Conservation (phyloP, 306 rosid species). For the Benincasa hispida region DNA sequence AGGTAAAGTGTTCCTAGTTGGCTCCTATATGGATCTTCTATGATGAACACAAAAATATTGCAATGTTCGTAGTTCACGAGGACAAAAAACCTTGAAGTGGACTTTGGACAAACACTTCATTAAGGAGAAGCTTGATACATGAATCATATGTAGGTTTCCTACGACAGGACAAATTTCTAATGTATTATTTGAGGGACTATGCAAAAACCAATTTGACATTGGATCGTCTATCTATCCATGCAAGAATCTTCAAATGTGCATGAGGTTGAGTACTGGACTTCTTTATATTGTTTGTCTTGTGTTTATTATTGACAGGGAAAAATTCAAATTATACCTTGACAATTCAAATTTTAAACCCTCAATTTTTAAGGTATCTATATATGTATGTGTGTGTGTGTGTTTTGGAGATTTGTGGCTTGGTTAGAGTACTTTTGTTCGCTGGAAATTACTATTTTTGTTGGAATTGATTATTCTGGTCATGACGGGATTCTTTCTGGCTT, state of each 20-base stretch:
- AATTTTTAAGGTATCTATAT: not conserved
- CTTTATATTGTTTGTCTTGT: not conserved
- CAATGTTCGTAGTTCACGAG: not conserved
- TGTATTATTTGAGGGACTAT: not conserved
- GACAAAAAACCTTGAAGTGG: not conserved
- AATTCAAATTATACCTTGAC: not conserved
- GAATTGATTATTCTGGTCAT: not conserved
- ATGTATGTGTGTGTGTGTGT: not conserved
- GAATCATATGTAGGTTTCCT: not conserved
- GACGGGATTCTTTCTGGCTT: not conserved
- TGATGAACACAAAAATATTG: not conserved
- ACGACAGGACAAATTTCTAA: not conserved
- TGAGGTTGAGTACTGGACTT: not conserved
- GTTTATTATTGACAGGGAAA: not conserved
- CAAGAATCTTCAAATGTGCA: not conserved
- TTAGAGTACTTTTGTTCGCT: not conserved
- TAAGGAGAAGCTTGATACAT: not conserved
- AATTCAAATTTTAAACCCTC: not conserved
- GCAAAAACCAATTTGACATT: not conserved
- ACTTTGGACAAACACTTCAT: not conserved
- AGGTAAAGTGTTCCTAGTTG: not conserved
- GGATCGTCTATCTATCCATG: not conserved
- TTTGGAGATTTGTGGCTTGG: not conserved
- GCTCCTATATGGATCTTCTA: not conserved
- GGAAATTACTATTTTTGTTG: not conserved